Base-by-base conservation (phyloP, 2,329 filamentous ascomycete genomes). In the Zasmidium citrigriseum region DNA sequence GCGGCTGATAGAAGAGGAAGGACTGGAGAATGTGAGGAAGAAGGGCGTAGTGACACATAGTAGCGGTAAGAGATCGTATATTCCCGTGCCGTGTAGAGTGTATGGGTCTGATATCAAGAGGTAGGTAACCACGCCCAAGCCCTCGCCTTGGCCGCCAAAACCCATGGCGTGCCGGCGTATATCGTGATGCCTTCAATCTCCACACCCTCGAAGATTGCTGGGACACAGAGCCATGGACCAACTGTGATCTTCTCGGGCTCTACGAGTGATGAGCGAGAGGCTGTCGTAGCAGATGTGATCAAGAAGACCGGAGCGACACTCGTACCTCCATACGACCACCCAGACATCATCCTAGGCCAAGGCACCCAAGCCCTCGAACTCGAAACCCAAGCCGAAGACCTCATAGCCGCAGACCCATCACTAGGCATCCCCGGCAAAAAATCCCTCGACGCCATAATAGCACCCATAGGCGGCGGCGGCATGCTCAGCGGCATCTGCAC, bases 121-220 rank as follows among this genome's bases (percentile, higher is more conserved):
- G 55, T 58, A 93, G 93, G 93, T 59, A 98, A 98, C 77, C 95
- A 98, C 72, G 93, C 93, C 0, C 92, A 96, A 80, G 93, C 95
- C 1, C 86, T 98, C 57, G 86, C 93, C 1, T 87, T 97, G 52
- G 93, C 93, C 0, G 92, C 93, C 1, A 82, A 81, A 18, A 87
- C 87, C 38, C 85, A 89, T 70, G 78, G 80, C 54, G 87, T 97
- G 62, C 88, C 89, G 11, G 91, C 91, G 0, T 86, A 93, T 77
- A 93, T 98, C 70, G 87, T 98, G 59, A 98, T 98, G 93, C 93
- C 93, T 0, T 74, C 77, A n/a, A 95, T 95, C 70, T 89, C 87
- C 57, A 88, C 90, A 0, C 84, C 89, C n/a, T 87, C 87, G 62
- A 98, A 98, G 75, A 91, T 97, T 62, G 88, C 89, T 2, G 93